phyloP scores from a whole-genome alignment of 2,329 filamentous ascomycete species.

The Microascus cirrosus region DNA sequence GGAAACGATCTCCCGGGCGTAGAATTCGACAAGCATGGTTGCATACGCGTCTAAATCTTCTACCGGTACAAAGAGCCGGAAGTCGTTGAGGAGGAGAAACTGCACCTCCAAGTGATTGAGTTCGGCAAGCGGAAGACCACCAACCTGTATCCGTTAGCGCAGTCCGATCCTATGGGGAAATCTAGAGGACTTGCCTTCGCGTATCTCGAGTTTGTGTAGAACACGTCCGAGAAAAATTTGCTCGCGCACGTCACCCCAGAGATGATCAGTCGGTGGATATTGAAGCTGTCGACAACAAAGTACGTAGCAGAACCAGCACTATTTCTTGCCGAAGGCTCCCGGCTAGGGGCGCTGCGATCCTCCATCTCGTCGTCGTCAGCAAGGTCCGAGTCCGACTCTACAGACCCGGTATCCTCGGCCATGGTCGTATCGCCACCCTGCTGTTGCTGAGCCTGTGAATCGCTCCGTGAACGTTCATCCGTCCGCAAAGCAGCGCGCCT shows the following conservation, averaged over 20 bases:
- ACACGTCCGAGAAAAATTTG: conserved; percentile 98
- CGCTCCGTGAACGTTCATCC: conserved; percentile 3
- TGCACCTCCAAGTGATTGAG: conserved; percentile 94
- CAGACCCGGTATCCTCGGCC: conserved; percentile 21
- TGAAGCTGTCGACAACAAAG: conserved; percentile 98
- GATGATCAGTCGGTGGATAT: conserved; percentile 94
- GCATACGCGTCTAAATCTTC: conserved; percentile 96
- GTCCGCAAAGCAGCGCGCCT: conserved; percentile 15
- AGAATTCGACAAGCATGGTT: conserved; percentile 97
- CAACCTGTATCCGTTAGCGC: conserved; percentile 52
- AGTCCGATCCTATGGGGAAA: neutral
- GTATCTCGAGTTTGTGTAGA: conserved; percentile 98
- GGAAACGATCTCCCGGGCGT: conserved; percentile 72
- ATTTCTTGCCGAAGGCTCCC: neutral
- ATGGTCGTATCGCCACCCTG: neutral
- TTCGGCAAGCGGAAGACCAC: conserved; percentile 81
- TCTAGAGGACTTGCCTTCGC: conserved; percentile 65
- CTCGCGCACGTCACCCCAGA: conserved; percentile 95
- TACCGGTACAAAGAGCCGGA: conserved; percentile 81
- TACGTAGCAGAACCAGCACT: conserved; percentile 28
- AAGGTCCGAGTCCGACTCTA: conserved; percentile 38
- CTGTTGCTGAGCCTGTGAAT: neutral
- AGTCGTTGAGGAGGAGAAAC: conserved; percentile 92
- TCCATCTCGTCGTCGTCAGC: conserved; percentile 30
- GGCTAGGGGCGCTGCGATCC: conserved; percentile 6